A percentile compares a stretch with the other conserved stretches of the same genome.
These are phyloP conservation scores for Lippia alba DNA, from an alignment of 305 asterid species.

Conservation along the genomic window DNA sequence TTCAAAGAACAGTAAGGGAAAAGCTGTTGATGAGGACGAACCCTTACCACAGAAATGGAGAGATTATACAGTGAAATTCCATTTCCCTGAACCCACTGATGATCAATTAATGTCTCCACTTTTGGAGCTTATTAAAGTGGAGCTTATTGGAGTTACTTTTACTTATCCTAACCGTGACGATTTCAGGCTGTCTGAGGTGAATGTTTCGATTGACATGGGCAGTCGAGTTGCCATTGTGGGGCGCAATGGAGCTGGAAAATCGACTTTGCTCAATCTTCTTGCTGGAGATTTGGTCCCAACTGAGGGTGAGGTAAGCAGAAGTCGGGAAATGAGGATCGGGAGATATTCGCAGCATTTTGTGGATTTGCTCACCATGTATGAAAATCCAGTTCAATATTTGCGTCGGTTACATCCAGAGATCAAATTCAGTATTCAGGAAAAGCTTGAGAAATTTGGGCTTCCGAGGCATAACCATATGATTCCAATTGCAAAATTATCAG, in stretches of 20 bases:
- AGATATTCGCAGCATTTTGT: slow-evolving; percentile 80
- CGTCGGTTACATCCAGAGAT: slow-evolving; percentile 87
- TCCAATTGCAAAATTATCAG: slow-evolving; percentile 79
- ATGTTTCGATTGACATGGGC: slow-evolving; percentile 78
- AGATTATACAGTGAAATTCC: slow-evolving; percentile 74
- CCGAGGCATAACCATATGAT: slow-evolving; percentile 89
- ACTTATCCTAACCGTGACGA: slow-evolving; percentile 67
- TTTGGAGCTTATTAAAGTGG: too few relatives aligned
- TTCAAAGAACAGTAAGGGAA: slow-evolving; percentile 58
- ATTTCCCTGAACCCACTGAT: slow-evolving; percentile 78
- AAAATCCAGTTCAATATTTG: slow-evolving; percentile 84
- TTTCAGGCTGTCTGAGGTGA: slow-evolving; percentile 65
- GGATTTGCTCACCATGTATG: slow-evolving; percentile 78
- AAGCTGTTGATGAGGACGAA: slow-evolving; percentile 62
- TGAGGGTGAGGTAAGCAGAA: slow-evolving; percentile 68
- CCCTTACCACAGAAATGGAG: slow-evolving; percentile 65
- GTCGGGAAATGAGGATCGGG: slow-evolving; percentile 71
- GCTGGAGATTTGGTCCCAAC: slow-evolving; percentile 69
- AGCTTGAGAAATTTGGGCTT: slow-evolving; percentile 89
- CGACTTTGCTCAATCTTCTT: slow-evolving; percentile 68
- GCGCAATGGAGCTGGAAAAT: slow-evolving; percentile 81
- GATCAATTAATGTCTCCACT: slow-evolving; percentile 71
- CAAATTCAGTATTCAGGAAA: slow-evolving; percentile 83
- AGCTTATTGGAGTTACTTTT: slow-evolving; percentile 68
- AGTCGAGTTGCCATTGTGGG: slow-evolving; percentile 79